A percentile compares a stretch with the other conserved stretches of the same genome.
These are phyloP conservation scores for Halteria grandinella DNA, from an alignment of 73 alveolate species.

Conservation along the genomic window DNA sequence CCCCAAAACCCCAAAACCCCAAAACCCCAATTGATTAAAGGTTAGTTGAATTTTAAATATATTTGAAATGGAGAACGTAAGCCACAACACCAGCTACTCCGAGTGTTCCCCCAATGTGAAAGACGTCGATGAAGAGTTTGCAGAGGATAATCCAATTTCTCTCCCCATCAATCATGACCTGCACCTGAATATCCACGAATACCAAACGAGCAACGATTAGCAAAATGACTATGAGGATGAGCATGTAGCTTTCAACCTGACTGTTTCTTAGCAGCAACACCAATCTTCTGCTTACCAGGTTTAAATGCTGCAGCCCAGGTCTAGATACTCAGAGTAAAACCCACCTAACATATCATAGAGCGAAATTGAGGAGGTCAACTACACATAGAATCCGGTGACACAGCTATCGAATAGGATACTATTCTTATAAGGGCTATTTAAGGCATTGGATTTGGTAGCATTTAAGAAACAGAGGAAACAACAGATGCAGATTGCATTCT, in stretches of 20 bases:
- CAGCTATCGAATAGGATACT: neutral
- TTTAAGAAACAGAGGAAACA: neutral
- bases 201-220: too few species aligned
- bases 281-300: too few species aligned
- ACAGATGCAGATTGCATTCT: too few species aligned
- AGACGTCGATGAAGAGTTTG: constrained; percentile 37
- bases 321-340: too few species aligned
- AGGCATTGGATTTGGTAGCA: neutral
- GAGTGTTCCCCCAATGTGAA: constrained; percentile 45
- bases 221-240: too few species aligned
- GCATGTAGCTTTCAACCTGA: too few species aligned
- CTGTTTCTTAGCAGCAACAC: too few species aligned
- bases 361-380: too few species aligned
- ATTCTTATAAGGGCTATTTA: neutral
- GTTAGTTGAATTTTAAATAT: neutral
- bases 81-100: constrained; percentile 53
- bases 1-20: constrained; percentile 10
- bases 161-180: too few species aligned
- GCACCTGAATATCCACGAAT: too few species aligned
- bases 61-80: constrained; percentile 38
- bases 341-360: too few species aligned
- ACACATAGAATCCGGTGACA: constrained; percentile 1
- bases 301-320: too few species aligned
- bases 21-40: neutral
- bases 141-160: neutral